phyloP scores from a whole-genome alignment of 2,329 filamentous ascomycete species.

The Aspergillus sp. region DNA sequence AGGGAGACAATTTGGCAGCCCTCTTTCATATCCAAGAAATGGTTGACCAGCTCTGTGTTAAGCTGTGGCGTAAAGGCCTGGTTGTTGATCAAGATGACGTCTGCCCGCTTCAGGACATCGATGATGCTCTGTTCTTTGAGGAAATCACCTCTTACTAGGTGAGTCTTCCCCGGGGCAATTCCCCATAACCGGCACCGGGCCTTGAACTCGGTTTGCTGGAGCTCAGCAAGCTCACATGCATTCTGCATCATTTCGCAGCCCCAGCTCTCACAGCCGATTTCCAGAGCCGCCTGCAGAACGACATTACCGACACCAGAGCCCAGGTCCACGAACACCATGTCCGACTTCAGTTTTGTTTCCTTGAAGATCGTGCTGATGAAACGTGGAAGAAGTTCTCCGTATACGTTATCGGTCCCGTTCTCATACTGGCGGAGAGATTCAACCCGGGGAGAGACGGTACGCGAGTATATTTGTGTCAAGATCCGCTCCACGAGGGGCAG shows the following conservation, averaged over 20 bases:
- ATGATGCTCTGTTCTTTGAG: slow-evolving; percentile 69
- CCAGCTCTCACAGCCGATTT: slow-evolving; percentile 92
- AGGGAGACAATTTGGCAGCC: slow-evolving; percentile 88
- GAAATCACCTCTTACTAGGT: slow-evolving; percentile 81
- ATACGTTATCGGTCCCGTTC: slow-evolving; percentile 88
- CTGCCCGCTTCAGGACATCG: slow-evolving; percentile 74
- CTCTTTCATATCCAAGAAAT: slow-evolving; percentile 90
- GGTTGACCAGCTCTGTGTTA: slow-evolving; percentile 79
- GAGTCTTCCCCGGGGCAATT: slow-evolving; percentile 73
- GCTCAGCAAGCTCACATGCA: slow-evolving; percentile 75
- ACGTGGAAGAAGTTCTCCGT: slow-evolving; percentile 84
- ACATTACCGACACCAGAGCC: slow-evolving; percentile 97
- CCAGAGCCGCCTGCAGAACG: slow-evolving; percentile 86
- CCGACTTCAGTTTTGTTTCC: slow-evolving; percentile 73
- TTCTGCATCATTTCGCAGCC: slow-evolving; percentile 96
- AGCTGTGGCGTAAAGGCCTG: slow-evolving; percentile 88
- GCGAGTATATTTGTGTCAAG: slow-evolving; percentile 82
- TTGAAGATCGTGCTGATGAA: slow-evolving; percentile 82
- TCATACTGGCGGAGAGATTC: slow-evolving; percentile 82
- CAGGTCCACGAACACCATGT: slow-evolving; percentile 88
- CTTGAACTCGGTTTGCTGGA: slow-evolving; percentile 78
- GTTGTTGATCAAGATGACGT: slow-evolving; percentile 98
- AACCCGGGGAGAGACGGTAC: slow-evolving; percentile 86
- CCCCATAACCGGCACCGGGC: slow-evolving; percentile 90
- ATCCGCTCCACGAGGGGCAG: slow-evolving; percentile 76